These are phyloP conservation scores for Pachysandra terminalis DNA, from an alignment of 164 flowering plant species.

Conservation along the genomic window DNA sequence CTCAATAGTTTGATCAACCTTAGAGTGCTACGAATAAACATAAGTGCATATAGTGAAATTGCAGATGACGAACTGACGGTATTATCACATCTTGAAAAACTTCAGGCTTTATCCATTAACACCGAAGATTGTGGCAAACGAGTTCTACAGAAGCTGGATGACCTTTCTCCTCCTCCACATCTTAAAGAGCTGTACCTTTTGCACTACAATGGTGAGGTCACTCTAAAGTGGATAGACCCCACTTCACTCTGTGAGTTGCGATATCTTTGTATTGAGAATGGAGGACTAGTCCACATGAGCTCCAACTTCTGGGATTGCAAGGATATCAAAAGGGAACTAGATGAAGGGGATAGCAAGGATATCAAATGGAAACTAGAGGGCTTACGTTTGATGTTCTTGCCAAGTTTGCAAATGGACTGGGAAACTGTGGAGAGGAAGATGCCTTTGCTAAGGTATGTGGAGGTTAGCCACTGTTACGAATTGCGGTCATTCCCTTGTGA, in stretches of 20 bases:
- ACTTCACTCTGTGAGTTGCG: slow-evolving; percentile 5
- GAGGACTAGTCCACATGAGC: not conserved
- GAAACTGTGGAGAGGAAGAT: slow-evolving; percentile 6
- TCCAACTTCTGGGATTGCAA: not conserved
- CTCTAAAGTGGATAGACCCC: slow-evolving; percentile 20
- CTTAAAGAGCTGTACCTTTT: slow-evolving; percentile 18
- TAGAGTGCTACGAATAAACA: slow-evolving; percentile 12
- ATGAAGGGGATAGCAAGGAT: no score
- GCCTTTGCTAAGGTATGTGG: slow-evolving; percentile 17
- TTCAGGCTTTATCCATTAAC: slow-evolving; percentile 14
- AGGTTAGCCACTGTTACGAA: slow-evolving; percentile 17
- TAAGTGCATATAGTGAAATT: slow-evolving; percentile 3
- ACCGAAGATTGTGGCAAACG: slow-evolving; percentile 3
- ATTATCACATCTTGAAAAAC: slow-evolving; percentile 7
- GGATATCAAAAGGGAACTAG: not conserved
- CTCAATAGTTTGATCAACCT: slow-evolving; percentile 11
- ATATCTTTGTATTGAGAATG: slow-evolving; percentile 20
- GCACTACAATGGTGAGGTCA: slow-evolving; percentile 6
- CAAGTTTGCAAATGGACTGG: slow-evolving; percentile 6
- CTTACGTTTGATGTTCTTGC: slow-evolving; percentile 6
- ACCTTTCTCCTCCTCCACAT: slow-evolving; percentile 16
- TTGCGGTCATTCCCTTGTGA: slow-evolving; percentile 5
- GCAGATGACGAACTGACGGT: slow-evolving; percentile 4
- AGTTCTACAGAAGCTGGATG: not conserved
- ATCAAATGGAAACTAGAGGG: not conserved